phyloP scores from a whole-genome alignment of 352 stramenopile genomes.

The Pythium dissimile region DNA sequence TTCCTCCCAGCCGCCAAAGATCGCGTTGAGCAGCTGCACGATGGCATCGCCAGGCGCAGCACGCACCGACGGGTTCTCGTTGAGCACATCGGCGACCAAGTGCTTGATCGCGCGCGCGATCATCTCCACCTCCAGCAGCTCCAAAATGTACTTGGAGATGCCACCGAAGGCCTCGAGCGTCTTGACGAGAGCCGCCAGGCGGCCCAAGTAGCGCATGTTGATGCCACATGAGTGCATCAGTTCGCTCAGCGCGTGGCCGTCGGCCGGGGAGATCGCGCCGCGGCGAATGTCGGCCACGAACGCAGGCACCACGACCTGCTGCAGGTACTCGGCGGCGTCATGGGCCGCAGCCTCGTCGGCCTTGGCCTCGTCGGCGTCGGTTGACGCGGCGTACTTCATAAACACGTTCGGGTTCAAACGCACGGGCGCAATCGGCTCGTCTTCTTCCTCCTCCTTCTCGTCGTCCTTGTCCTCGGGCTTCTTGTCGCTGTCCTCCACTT shows the following conservation, averaged over 20 bases:
- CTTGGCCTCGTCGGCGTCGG: constrained; percentile 53
- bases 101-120: constrained; percentile 91
- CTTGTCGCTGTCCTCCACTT: constrained; percentile 25
- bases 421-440: constrained; percentile 52
- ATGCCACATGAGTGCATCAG: constrained; percentile 94
- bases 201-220: constrained; percentile 96
- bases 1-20: constrained; percentile 57
- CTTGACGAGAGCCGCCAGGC: constrained; percentile 85
- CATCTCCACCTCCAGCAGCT: constrained; percentile 96
- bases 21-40: constrained; percentile 81
- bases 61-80: constrained; percentile 52
- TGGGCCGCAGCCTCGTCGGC: constrained; percentile 70
- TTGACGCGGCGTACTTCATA: constrained; percentile 85
- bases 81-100: constrained; percentile 67
- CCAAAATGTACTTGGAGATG: constrained; percentile 92
- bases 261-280: constrained; percentile 74
- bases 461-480: constrained; percentile 46
- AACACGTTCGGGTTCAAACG: constrained; percentile 87
- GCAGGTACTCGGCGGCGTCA: constrained; percentile 79
- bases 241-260: constrained; percentile 91
- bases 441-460: constrained; percentile 46
- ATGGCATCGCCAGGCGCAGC: constrained; percentile 71
- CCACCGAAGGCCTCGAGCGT: constrained; percentile 83
- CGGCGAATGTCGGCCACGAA: constrained; percentile 84
- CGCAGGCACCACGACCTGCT: constrained; percentile 81